These are phyloP conservation scores for Beauveria pseudobassiana DNA, from an alignment of 2,329 filamentous ascomycete genomes.

Conservation along the genomic window DNA sequence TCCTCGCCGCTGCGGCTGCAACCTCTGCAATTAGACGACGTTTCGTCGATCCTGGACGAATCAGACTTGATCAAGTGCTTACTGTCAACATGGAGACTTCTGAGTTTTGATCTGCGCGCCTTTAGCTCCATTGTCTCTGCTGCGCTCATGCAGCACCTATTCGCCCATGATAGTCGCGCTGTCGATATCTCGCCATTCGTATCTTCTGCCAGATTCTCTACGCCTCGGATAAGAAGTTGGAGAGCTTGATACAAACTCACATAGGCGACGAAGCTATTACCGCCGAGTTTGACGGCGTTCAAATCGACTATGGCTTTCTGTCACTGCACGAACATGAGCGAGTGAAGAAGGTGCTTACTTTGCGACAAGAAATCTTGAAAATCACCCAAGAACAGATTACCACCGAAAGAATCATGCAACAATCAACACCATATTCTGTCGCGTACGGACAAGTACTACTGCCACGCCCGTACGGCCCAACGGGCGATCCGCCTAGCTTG, in stretches of 20 bases:
- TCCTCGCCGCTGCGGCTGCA: conserved; percentile 17
- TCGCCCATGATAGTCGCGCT: conserved; percentile 49
- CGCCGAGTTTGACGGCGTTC: conserved; percentile 67
- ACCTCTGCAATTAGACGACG: conserved; percentile 21
- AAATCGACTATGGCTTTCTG: conserved; percentile 72
- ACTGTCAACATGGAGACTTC: conserved; percentile 61
- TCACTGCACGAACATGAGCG: conserved; percentile 51
- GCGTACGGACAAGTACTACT: conserved; percentile 61
- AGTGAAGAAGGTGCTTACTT: conserved; percentile 36
- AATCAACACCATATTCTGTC: conserved; percentile 53
- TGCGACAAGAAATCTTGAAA: conserved; percentile 31
- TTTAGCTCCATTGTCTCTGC: conserved; percentile 61
- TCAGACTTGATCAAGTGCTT: conserved; percentile 23
- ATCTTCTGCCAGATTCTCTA: conserved; percentile 73
- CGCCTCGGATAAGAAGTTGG: conserved; percentile 71
- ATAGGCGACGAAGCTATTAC: conserved; percentile 54
- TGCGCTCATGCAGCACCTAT: conserved; percentile 59
- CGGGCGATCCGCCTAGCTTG: conserved; percentile 41
- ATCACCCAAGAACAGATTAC: conserved; percentile 1
- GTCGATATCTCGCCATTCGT: conserved; percentile 77
- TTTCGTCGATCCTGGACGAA: conserved; percentile 13
- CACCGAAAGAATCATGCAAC: conserved; percentile 22
- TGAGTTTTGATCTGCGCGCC: conserved; percentile 64
- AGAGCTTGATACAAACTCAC: conserved; percentile 61
- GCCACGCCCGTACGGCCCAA: conserved; percentile 49